These are phyloP conservation scores for Albugo laibachii DNA, from an alignment of 352 stramenopile genomes.

Conservation along the genomic window DNA sequence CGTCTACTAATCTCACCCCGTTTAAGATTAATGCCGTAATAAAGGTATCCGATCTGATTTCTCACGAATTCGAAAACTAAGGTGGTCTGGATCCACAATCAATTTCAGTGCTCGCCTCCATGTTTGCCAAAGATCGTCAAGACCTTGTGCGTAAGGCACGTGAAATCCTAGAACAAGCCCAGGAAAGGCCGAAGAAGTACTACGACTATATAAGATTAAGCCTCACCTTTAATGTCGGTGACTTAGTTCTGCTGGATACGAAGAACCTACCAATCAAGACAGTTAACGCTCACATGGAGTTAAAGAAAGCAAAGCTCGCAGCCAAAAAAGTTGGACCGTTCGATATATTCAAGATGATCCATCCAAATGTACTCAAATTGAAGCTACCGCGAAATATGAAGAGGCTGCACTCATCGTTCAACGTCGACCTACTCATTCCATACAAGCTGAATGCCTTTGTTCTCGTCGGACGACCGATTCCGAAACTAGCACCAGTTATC, in stretches of 20 bases:
- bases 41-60: neutral
- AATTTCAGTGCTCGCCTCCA: neutral
- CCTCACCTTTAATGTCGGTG: slow-evolving; percentile 1
- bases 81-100: neutral
- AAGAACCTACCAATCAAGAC: too few relatives aligned
- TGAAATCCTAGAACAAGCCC: neutral
- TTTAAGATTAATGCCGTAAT: slow-evolving; percentile 12
- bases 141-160: slow-evolving; percentile 2
- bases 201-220: slow-evolving; percentile 3
- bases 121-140: slow-evolving; percentile 1
- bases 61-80: neutral
- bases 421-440: slow-evolving; percentile 4
- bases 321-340: too few relatives aligned
- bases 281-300: too few relatives aligned
- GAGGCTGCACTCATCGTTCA: slow-evolving; percentile 4
- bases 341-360: too few relatives aligned
- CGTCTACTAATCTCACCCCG: slow-evolving; percentile 6
- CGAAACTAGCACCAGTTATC: too few relatives aligned
- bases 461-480: too few relatives aligned
- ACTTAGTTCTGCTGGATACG: slow-evolving; percentile 6
- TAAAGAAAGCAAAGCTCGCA: too few relatives aligned
- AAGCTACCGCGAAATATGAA: slow-evolving; percentile 5
- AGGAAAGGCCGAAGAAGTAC: slow-evolving; percentile 8
- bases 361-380: too few relatives aligned
- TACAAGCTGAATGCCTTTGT: too few relatives aligned